phyloP scores from a whole-genome alignment of 306 rosid species.

The Vicia villosa region DNA sequence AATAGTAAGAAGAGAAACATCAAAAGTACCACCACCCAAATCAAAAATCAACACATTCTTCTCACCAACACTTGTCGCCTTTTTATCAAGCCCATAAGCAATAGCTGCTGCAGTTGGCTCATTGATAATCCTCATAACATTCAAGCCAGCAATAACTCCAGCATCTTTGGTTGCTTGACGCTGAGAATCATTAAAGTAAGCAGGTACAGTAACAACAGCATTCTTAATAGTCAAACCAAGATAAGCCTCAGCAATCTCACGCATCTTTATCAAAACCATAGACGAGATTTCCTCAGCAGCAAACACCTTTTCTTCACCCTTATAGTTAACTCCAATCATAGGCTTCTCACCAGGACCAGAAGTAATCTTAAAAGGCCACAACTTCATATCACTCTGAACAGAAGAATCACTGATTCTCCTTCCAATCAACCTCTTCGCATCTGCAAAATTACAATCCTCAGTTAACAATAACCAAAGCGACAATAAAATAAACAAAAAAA shows the following conservation, averaged over 20 bases:
- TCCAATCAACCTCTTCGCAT: slow-evolving; percentile 83
- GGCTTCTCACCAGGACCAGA: slow-evolving; percentile 69
- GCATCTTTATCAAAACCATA: slow-evolving; percentile 75
- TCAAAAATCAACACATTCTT: slow-evolving; percentile 68
- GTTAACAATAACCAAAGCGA: background rate
- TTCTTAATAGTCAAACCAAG: slow-evolving; percentile 68
- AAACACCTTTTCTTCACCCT: slow-evolving; percentile 64
- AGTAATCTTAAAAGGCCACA: slow-evolving; percentile 73
- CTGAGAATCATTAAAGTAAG: slow-evolving; percentile 77
- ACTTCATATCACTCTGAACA: slow-evolving; percentile 73
- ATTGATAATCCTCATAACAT: slow-evolving; percentile 64
- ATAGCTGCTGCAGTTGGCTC: slow-evolving; percentile 81
- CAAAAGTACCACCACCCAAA: slow-evolving; percentile 65
- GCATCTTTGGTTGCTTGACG: slow-evolving; percentile 80
- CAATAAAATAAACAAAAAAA: background rate
- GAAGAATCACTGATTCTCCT: slow-evolving; percentile 65
- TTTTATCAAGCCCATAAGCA: slow-evolving; percentile 75
- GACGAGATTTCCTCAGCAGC: slow-evolving; percentile 73
- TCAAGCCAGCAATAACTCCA: slow-evolving; percentile 68
- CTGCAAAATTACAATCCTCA: slow-evolving; percentile 36
- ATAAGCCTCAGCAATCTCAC: slow-evolving; percentile 86
- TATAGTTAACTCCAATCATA: slow-evolving; percentile 59
- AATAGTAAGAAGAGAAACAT: slow-evolving; percentile 73
- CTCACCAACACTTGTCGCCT: slow-evolving; percentile 60
- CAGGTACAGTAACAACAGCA: slow-evolving; percentile 82